A percentile compares a stretch with the other conserved stretches of the same genome.
Evolutionary conservation across 1,284 basidiomycete genomes (phyloP).

Genomic region (Meripilus lineatus): DNA sequence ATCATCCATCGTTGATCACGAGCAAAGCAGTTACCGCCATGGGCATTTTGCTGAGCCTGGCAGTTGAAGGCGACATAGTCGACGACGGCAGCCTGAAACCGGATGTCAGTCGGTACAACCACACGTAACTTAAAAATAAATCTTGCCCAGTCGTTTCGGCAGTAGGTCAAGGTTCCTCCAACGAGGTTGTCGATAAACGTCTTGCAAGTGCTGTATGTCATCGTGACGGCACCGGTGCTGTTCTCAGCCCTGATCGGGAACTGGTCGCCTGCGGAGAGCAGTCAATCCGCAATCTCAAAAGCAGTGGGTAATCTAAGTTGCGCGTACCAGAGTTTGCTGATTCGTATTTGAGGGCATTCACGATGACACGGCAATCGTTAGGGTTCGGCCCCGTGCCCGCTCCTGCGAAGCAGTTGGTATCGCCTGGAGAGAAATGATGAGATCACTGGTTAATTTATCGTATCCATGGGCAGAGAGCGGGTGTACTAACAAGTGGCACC

Average conservation of each 20-base stretch:
- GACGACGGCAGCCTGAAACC: conserved; percentile 31
- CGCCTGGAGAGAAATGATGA: conserved; percentile 21
- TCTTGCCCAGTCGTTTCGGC: conserved; percentile 1
- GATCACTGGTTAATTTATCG: background rate
- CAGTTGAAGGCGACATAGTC: conserved; percentile 40
- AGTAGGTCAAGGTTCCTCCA: conserved; percentile 1
- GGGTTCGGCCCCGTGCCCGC: conserved; percentile 40
- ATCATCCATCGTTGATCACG: conserved; percentile 40
- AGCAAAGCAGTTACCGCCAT: conserved; percentile 43
- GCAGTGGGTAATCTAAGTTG: background rate
- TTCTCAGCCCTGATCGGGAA: background rate
- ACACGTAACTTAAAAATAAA: too few relatives aligned
- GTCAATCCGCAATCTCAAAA: background rate
- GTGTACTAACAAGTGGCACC: conserved; percentile 33
- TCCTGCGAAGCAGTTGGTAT: conserved; percentile 38
- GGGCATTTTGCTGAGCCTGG: conserved; percentile 41
- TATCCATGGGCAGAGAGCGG: background rate
- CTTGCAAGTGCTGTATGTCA: conserved; percentile 4
- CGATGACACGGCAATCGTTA: conserved; percentile 42
- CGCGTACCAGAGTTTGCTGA: conserved; percentile 37
- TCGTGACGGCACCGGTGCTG: background rate
- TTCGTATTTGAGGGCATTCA: conserved; percentile 41
- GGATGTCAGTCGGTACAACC: too few relatives aligned
- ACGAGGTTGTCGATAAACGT: conserved; percentile 8
- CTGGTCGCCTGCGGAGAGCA: conserved; percentile 1